Percentiles rank a stretch among this genome's conserved stretches.
Evolutionary conservation across 768 basidiomycete genomes (phyloP).

Genomic region (Boletus patriciae): DNA sequence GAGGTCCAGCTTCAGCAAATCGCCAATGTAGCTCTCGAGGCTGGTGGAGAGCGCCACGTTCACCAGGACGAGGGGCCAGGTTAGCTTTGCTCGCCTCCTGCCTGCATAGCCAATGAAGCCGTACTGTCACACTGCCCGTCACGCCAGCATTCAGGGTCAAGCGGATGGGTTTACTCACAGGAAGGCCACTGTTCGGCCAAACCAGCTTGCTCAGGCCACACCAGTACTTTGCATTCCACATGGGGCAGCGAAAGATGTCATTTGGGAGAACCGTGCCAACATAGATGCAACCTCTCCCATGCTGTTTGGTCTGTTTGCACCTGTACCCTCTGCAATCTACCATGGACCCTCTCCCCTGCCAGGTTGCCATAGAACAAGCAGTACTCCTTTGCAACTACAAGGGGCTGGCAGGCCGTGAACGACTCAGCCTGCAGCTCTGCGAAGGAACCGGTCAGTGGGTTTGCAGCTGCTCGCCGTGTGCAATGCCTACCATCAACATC

Average conservation of each 20-base stretch:
- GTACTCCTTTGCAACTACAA: background rate
- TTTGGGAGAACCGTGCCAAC: background rate
- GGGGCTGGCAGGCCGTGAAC: background rate
- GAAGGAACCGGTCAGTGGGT: too few species aligned
- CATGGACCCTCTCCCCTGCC: too few species aligned
- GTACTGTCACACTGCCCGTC: background rate
- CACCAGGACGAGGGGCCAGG: background rate
- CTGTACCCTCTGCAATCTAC: background rate
- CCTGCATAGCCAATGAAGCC: background rate
- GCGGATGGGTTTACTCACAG: background rate
- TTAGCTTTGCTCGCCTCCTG: background rate
- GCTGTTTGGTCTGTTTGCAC: background rate
- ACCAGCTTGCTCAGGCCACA: background rate
- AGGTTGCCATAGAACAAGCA: background rate
- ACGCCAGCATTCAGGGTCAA: too few species aligned
- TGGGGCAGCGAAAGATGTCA: background rate
- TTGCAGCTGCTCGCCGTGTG: fast-evolving
- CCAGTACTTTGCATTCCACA: background rate
- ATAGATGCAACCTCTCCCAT: background rate
- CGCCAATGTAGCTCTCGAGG: background rate
- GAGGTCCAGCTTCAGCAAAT: background rate
- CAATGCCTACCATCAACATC: too few species aligned
- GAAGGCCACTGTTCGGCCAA: background rate
- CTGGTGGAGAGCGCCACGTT: background rate
- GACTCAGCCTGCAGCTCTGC: too few species aligned